Conservation (phyloP, 495 filamentous ascomycete genomes). For the Pseudomonodictys pantanalensis region DNA sequence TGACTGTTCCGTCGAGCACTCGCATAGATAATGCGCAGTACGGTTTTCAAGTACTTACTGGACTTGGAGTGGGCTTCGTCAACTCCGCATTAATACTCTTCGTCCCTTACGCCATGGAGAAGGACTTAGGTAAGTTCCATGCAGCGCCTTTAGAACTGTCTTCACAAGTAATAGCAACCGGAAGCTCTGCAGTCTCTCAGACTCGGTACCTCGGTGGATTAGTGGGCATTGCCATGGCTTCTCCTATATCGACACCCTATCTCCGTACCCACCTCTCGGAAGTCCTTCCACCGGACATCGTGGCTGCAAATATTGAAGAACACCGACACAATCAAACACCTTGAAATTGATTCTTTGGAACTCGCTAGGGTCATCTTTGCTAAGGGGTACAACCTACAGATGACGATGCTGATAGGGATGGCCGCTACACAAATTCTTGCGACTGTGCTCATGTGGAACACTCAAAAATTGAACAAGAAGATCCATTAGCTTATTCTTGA, state of each 20-base stretch:
- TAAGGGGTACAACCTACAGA: not conserved
- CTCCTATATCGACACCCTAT: not conserved
- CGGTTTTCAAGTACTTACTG: not conserved
- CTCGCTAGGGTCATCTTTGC: not conserved
- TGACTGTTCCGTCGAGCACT: not conserved
- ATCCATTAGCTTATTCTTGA: not conserved
- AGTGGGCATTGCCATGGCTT: not conserved
- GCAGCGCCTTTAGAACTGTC: not conserved
- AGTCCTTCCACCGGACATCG: not conserved
- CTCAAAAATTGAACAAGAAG: not conserved
- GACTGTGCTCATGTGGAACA: not conserved
- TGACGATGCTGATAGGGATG: not conserved
- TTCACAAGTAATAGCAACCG: not conserved
- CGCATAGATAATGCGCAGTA: not conserved
- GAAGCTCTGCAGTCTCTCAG: not conserved
- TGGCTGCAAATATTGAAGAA: not conserved
- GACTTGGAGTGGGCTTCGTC: conserved; percentile 2
- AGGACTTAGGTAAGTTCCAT: not conserved
- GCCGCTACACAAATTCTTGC: not conserved
- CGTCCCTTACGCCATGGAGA: not conserved
- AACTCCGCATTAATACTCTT: not conserved
- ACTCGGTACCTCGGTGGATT: not conserved
- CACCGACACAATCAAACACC: not conserved
- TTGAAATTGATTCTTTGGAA: not conserved
- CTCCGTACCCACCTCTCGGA: not conserved